Evolutionary conservation across 805 yeast genomes (phyloP).

Genomic region (Blastobotrys attinorum): DNA sequence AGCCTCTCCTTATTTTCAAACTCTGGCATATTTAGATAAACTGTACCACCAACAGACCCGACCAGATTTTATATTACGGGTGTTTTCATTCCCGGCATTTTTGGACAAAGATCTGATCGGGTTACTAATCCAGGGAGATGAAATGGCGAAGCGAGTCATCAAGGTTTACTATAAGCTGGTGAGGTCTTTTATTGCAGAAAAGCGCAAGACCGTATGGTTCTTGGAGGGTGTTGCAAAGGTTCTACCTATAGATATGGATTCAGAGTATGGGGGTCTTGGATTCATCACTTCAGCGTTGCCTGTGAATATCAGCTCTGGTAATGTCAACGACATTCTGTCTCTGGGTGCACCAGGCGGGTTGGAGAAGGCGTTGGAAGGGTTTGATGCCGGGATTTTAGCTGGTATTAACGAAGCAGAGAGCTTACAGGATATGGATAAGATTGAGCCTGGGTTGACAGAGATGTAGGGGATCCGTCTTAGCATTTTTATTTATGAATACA

Average conservation of each 20-base stretch:
- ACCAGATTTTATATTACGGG: slow-evolving; percentile 76
- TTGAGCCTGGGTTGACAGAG: too few species aligned
- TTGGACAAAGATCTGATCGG: slow-evolving; percentile 74
- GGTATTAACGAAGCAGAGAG: too few species aligned
- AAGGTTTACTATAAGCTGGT: slow-evolving; percentile 76
- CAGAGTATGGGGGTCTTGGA: slow-evolving; percentile 21
- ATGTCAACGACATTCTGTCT: too few species aligned
- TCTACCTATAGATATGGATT: slow-evolving; percentile 81
- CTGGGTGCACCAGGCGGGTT: too few species aligned
- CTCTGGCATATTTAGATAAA: slow-evolving; percentile 78
- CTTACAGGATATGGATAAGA: too few species aligned
- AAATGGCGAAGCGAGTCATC: slow-evolving; percentile 85
- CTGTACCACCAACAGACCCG: slow-evolving; percentile 69
- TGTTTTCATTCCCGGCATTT: slow-evolving; percentile 89
- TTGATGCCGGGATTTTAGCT: slow-evolving; percentile 15
- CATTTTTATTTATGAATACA: too few species aligned
- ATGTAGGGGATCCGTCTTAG: too few species aligned
- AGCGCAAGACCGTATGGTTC: slow-evolving; percentile 90
- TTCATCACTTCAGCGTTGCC: slow-evolving; percentile 20
- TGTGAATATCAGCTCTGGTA: slow-evolving; percentile 6
- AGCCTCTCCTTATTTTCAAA: slow-evolving; percentile 79
- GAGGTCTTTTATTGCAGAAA: slow-evolving; percentile 73
- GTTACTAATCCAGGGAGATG: slow-evolving; percentile 73
- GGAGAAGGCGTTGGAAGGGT: slow-evolving; percentile 12
- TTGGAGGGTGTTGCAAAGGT: slow-evolving; percentile 85